A percentile compares a stretch with the other conserved stretches of the same genome.
phyloP scores from a whole-genome alignment of 257 asterid species.

The Gentiana straminea region DNA sequence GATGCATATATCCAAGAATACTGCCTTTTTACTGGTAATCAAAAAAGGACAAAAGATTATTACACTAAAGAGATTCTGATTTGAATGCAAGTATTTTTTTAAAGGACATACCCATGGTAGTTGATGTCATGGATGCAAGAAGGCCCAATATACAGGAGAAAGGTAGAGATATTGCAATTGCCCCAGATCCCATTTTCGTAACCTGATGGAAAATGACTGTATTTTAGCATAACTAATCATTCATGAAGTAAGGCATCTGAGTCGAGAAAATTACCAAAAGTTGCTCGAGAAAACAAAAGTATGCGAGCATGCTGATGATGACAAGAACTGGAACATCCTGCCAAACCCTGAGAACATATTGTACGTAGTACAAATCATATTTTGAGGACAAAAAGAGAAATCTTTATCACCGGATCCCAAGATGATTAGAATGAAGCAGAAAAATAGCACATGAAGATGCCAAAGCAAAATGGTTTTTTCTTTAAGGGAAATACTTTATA shows the following conservation, averaged over 20 bases:
- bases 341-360: conserved; percentile 52
- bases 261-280: conserved; percentile 55
- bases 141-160: conserved; percentile 94
- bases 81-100: neutral
- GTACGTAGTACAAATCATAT: neutral
- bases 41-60: conserved; percentile 7
- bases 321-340: conserved; percentile 92
- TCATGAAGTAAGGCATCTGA: neutral
- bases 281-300: conserved; percentile 93
- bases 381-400: neutral
- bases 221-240: neutral
- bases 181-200: conserved; percentile 64
- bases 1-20: conserved; percentile 82
- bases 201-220: conserved; percentile 35
- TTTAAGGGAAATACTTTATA: neutral
- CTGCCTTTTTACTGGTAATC: conserved; percentile 46
- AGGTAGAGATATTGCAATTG: conserved; percentile 87
- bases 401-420: neutral
- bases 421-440: too few species aligned
- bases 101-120: conserved; percentile 65
- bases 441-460: too few species aligned
- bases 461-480: neutral
- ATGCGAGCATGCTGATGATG: conserved; percentile 87
- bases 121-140: conserved; percentile 90
- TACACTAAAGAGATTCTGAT: neutral